These are phyloP conservation scores for Physcomitrellopsis africana DNA, from an alignment of 225 moss, liverwort and hornwort genomes.

Conservation along the genomic window DNA sequence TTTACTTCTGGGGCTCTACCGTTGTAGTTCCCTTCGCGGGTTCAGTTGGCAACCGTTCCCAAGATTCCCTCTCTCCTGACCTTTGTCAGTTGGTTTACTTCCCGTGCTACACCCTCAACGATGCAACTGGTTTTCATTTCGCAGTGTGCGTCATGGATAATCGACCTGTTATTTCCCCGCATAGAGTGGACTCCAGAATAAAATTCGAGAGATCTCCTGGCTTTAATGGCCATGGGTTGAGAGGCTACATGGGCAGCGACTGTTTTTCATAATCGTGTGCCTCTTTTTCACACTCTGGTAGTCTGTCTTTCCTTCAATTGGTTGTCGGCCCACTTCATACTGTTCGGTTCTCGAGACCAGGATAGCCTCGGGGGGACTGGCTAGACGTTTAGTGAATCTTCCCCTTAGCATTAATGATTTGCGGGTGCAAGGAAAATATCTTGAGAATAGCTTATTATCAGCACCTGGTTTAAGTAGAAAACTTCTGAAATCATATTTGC, in stretches of 20 bases:
- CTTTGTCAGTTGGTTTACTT: neutral
- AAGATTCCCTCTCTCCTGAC: slow-evolving; percentile 9
- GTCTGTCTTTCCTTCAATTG: neutral
- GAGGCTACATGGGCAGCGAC: neutral
- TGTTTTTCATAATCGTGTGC: neutral
- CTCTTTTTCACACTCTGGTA: neutral
- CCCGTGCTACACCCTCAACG: neutral
- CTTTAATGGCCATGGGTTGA: neutral
- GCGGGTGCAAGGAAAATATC: neutral
- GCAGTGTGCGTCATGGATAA: neutral
- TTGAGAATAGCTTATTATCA: too few relatives aligned
- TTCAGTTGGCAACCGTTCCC: slow-evolving; percentile 24
- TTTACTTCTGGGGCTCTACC: neutral
- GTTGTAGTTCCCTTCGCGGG: neutral
- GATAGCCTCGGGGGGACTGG: neutral
- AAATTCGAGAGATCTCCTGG: neutral
- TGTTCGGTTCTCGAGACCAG: neutral
- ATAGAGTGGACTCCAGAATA: neutral
- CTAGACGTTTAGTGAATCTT: neutral
- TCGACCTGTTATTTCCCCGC: neutral
- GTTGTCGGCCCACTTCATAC: neutral
- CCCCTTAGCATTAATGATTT: neutral
- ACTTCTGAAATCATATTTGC: slow-evolving; percentile 21
- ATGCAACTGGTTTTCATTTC: too few relatives aligned
- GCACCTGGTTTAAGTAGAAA: too few relatives aligned